Evolutionary conservation across 1,139 yeast genomes (phyloP), one percentile per base, ranked within the genome.

Genomic region (Diutina scorzettiae): DNA sequence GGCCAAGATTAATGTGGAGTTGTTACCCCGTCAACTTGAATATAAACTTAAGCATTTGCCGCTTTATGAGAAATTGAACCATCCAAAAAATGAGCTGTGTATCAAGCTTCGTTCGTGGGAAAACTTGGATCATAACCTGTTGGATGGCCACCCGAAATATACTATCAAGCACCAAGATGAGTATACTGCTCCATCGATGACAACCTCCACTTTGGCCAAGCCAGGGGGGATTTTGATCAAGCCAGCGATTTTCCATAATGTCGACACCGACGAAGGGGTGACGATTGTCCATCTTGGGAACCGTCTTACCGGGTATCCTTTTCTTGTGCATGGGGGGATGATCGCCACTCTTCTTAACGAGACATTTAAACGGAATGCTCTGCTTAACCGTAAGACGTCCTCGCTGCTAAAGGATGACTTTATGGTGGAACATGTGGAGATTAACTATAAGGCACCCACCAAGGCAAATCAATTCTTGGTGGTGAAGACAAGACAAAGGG

Each of bases 291-390:
- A 86, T 56, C 70, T 82, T 42, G 97, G 97, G 0, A 76, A 81
- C 54, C 72, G 73, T 47, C 61, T 87, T 30, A 79, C 93, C 41
- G 97, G 97, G 2, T 87, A 81, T 55, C 96, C 96, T 1, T 78
- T 84, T 51, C 64, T 89, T 31, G 73, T 86, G 1, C 97, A 89
- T 55, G 97, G 97, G 3, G 97, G 97, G 0, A 76, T 89, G 36
- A 59, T 89, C 31, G 95, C 94, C 7, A 81, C 95, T 0, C 63
- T 89, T 12, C 11, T 32, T 3, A 32, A 32, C 25, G 37, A 87
- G 48, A 69, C 83, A 3, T 70, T 78, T 61, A 78, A 75, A 45
- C 59, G 81, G 42, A 72, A 74, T 43, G 80, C 81, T 6, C 60
- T 75, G 53, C 49, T 63, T 20, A 49, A 48, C 30, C 46, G 42